These are phyloP conservation scores for Xanthoconium stramineum DNA, from an alignment of 768 basidiomycete genomes.

Conservation along the genomic window DNA sequence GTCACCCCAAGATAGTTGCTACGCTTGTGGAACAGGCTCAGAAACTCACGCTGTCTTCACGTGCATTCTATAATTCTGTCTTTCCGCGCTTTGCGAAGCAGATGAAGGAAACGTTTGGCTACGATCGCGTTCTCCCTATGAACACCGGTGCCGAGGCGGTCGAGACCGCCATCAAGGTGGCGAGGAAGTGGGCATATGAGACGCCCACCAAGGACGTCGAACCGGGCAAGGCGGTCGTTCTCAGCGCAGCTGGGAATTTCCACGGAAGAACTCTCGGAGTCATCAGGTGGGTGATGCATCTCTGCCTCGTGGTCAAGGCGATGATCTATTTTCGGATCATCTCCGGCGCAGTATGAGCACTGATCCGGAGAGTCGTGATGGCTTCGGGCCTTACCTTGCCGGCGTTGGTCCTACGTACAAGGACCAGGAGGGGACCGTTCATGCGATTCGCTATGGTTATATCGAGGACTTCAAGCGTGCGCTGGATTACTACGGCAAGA, in stretches of 20 bases:
- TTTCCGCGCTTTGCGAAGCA: slow-evolving; percentile 89
- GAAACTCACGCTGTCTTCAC: slow-evolving; percentile 88
- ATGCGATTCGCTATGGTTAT: slow-evolving; percentile 79
- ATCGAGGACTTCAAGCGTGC: slow-evolving; percentile 80
- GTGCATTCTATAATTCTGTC: slow-evolving; percentile 93
- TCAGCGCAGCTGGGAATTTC: slow-evolving; percentile 89
- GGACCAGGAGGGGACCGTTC: slow-evolving; percentile 45
- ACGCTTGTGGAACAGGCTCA: slow-evolving; percentile 82
- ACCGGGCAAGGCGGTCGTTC: slow-evolving; percentile 73
- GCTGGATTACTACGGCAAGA: slow-evolving; percentile 72
- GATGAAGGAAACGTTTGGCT: slow-evolving; percentile 81
- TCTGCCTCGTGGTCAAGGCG: not conserved
- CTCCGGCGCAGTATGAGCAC: slow-evolving; percentile 74
- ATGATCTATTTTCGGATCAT: slow-evolving; percentile 12
- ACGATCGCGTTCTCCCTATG: slow-evolving; percentile 97
- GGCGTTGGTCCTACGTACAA: slow-evolving; percentile 78
- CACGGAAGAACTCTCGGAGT: slow-evolving; percentile 91
- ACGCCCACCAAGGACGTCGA: slow-evolving; percentile 54
- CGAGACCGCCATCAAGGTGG: slow-evolving; percentile 93
- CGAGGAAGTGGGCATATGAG: slow-evolving; percentile 98
- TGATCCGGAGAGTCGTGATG: slow-evolving; percentile 82
- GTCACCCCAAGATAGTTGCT: slow-evolving; percentile 83
- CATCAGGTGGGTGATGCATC: slow-evolving; percentile 53
- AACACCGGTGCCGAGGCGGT: slow-evolving; percentile 99
- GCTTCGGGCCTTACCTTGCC: slow-evolving; percentile 89